Evolutionary conservation across 345 rosid species (phyloP).

Genomic region (Dipteronia dyeriana): DNA sequence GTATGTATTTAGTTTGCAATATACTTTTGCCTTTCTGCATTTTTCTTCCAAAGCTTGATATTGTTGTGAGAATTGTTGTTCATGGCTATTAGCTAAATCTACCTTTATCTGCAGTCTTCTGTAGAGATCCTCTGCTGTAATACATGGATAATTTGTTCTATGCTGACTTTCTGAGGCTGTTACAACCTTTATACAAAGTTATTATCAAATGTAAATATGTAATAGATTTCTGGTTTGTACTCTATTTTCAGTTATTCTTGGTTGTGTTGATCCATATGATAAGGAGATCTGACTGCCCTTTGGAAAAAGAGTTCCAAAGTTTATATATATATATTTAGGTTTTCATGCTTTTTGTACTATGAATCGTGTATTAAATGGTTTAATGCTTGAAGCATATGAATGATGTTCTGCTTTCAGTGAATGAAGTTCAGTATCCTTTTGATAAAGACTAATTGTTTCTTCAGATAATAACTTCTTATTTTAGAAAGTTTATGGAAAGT

Average conservation of each 20-base stretch:
- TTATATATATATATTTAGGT: background rate
- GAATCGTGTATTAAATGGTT: background rate
- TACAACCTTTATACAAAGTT: background rate
- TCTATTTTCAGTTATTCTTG: background rate
- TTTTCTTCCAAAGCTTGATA: constrained; percentile 1
- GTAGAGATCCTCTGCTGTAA: background rate
- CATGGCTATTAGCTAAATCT: background rate
- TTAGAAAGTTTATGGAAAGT: constrained; percentile 2
- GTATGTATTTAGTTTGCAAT: constrained; percentile 19
- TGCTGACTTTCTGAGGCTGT: background rate
- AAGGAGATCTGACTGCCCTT: background rate
- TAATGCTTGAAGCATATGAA: background rate
- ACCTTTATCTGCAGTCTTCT: background rate
- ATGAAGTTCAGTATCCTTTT: background rate
- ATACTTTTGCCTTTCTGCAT: background rate
- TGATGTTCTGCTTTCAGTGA: background rate
- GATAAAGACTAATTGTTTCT: background rate
- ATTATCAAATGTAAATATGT: background rate
- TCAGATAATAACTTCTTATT: background rate
- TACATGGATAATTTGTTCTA: constrained; percentile 10
- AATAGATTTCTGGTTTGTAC: background rate
- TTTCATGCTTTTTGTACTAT: background rate
- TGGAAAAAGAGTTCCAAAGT: background rate
- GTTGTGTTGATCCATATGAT: background rate
- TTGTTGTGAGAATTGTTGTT: background rate